These are phyloP conservation scores for Myriosclerotinia duriaeana DNA, from an alignment of 2,329 filamentous ascomycete genomes.

Conservation along the genomic window DNA sequence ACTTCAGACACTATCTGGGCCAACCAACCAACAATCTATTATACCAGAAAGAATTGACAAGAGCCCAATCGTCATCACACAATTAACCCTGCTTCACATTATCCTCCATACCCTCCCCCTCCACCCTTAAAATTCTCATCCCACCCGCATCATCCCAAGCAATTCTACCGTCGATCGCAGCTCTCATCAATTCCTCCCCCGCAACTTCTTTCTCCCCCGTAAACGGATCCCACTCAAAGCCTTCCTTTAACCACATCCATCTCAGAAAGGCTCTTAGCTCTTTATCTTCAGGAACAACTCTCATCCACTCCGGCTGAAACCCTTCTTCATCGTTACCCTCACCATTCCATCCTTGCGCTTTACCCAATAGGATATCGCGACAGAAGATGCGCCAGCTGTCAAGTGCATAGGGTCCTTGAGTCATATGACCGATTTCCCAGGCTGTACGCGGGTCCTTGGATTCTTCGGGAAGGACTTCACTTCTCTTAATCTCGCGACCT, in stretches of 20 bases:
- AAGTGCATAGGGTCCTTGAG: conserved; percentile 76
- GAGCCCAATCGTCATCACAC: not conserved
- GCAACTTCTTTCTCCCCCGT: conserved; percentile 64
- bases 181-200: conserved; percentile 52
- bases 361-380: conserved; percentile 69
- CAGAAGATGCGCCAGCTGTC: conserved; percentile 96
- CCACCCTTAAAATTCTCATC: conserved; percentile 43
- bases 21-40: not conserved
- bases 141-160: conserved; percentile 40
- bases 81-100: not conserved
- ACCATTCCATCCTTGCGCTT: conserved; percentile 66
- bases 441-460: conserved; percentile 38
- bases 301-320: conserved; percentile 88
- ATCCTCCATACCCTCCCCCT: not conserved
- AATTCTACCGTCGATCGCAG: conserved; percentile 58
- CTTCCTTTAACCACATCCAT: conserved; percentile 91
- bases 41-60: not conserved
- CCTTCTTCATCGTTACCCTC: conserved; percentile 55
- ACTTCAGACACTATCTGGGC: not conserved
- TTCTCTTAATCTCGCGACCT: conserved; percentile 49
- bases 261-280: conserved; percentile 82
- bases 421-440: conserved; percentile 86
- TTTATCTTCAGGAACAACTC: conserved; percentile 79
- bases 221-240: conserved; percentile 74
- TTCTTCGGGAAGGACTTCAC: conserved; percentile 50